phyloP scores from a whole-genome alignment of 2,329 filamentous ascomycete genomes.

The Mariannaea sp. region DNA sequence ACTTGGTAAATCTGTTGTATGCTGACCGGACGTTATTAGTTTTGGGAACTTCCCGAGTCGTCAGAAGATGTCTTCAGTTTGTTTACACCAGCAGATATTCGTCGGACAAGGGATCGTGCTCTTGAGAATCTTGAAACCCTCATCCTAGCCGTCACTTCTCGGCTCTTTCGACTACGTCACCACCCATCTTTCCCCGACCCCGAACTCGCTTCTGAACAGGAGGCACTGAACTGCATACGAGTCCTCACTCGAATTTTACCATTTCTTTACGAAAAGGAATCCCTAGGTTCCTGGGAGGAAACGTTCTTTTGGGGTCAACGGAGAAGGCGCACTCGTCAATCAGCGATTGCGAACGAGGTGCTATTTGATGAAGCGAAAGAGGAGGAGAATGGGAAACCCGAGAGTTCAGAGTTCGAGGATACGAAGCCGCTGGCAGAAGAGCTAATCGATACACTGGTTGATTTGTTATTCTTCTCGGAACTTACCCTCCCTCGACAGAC shows the following conservation, averaged over 20 bases:
- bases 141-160: conserved; percentile 80
- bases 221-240: conserved; percentile 94
- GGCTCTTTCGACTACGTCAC: conserved; percentile 80
- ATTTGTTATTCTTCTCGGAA: conserved; percentile 88
- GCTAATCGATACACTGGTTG: conserved; percentile 85
- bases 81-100: conserved; percentile 87
- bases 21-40: conserved; percentile 60
- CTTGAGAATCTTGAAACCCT: conserved; percentile 90
- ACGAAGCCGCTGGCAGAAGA: conserved; percentile 89
- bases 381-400: conserved; percentile 52
- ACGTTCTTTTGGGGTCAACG: conserved; percentile 88
- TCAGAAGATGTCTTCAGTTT: conserved; percentile 96
- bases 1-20: conserved; percentile 11
- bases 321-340: conserved; percentile 71
- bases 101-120: conserved; percentile 82
- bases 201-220: conserved; percentile 80
- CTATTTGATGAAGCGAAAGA: conserved; percentile 79
- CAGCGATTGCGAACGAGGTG: conserved; percentile 71
- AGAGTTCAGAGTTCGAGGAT: conserved; percentile 73
- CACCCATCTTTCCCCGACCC: conserved; percentile 89
- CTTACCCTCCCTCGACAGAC: conserved; percentile 80
- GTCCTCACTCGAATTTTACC: conserved; percentile 88
- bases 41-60: conserved; percentile 96
- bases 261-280: conserved; percentile 88
- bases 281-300: conserved; percentile 84